These are phyloP conservation scores for Rhodotorula paludigena DNA, from an alignment of 768 basidiomycete species.

Conservation along the genomic window DNA sequence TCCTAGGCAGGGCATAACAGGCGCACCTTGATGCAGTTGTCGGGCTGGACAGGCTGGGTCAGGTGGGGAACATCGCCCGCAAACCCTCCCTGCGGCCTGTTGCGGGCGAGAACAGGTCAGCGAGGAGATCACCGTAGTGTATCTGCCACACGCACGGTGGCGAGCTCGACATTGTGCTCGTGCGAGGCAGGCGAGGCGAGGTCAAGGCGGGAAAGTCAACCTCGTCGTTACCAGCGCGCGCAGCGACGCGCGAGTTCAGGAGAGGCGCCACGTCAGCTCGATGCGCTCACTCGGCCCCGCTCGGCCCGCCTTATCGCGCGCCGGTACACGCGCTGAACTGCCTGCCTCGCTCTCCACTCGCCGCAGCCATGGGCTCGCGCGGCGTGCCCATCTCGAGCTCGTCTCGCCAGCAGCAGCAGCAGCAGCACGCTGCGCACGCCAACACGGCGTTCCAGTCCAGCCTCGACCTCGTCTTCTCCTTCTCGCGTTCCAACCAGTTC, in stretches of 20 bases:
- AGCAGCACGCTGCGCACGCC: background rate
- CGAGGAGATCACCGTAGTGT: rapidly evolving
- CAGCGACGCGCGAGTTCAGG: background rate
- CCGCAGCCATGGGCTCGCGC: background rate
- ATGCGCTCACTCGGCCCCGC: too few relatives aligned
- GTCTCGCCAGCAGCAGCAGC: background rate
- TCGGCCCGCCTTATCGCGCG: too few relatives aligned
- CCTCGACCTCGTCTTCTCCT: constrained; percentile 39
- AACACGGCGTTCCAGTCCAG: background rate
- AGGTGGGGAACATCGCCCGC: constrained; percentile 8
- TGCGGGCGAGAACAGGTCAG: background rate
- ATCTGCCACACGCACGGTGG: background rate
- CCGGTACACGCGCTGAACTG: background rate
- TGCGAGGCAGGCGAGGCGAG: background rate
- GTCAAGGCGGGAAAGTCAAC: too few relatives aligned
- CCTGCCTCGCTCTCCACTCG: background rate
- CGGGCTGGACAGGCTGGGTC: constrained; percentile 11
- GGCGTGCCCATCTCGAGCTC: constrained; percentile 5
- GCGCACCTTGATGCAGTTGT: constrained; percentile 31
- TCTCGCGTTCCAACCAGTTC: constrained; percentile 38
- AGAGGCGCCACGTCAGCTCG: background rate
- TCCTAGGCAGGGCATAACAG: too few relatives aligned
- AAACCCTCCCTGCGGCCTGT: constrained; percentile 14
- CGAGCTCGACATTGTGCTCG: background rate
- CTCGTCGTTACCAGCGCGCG: too few relatives aligned